Percentiles rank a stretch among this genome's conserved stretches.
Evolutionary conservation across 805 yeast species (phyloP).

Genomic region (Candida xyloterini): DNA sequence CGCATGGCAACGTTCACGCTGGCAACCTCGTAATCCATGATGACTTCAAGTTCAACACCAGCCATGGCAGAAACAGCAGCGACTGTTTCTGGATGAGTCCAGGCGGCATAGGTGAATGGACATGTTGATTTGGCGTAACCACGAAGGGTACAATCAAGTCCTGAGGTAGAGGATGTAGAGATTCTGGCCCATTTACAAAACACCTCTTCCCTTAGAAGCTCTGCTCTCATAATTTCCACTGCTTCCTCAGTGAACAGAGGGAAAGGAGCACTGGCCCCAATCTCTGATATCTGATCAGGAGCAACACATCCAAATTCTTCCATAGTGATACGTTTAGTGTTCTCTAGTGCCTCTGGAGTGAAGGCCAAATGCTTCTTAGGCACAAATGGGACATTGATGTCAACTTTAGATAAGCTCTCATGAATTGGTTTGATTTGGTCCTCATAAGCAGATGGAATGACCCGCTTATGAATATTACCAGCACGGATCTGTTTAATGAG

Average conservation of each 20-base stretch:
- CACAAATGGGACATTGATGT: conserved; percentile 34
- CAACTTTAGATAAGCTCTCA: conserved; percentile 16
- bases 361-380: conserved; percentile 39
- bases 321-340: conserved; percentile 42
- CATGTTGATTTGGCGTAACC: conserved; percentile 47
- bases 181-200: conserved; percentile 44
- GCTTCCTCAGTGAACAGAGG: conserved; percentile 62
- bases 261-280: conserved; percentile 60
- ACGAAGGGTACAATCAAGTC: conserved; percentile 47
- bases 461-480: conserved; percentile 37
- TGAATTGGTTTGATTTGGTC: conserved; percentile 33
- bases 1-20: conserved; percentile 50
- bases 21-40: conserved; percentile 60
- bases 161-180: conserved; percentile 43
- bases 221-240: conserved; percentile 54
- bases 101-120: conserved; percentile 54
- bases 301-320: conserved; percentile 47
- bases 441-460: conserved; percentile 35
- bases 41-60: conserved; percentile 50
- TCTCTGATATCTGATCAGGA: conserved; percentile 47
- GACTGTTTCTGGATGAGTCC: conserved; percentile 57
- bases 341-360: conserved; percentile 34
- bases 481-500: conserved; percentile 33
- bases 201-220: conserved; percentile 45
- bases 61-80: conserved; percentile 57